phyloP scores from a whole-genome alignment of 192 early-diverging fungal genomes.

The Geranomyces variabilis region DNA sequence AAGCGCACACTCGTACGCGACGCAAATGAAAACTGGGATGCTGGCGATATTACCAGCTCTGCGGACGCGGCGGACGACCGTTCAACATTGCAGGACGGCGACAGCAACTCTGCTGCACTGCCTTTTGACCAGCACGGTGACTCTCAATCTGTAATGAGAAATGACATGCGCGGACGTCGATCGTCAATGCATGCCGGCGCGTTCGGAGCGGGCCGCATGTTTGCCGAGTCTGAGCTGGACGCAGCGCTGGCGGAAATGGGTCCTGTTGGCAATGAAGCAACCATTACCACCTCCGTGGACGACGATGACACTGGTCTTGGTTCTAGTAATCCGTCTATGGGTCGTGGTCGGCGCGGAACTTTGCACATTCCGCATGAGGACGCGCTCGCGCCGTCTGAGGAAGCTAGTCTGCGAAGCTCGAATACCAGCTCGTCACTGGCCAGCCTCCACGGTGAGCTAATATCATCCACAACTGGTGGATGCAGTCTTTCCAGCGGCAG shows the following conservation, averaged over 20 bases:
- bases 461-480: not conserved
- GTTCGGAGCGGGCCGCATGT: conserved; percentile 28
- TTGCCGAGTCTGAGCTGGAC: conserved; percentile 23
- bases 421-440: not conserved
- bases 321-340: not conserved
- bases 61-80: not conserved
- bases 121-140: not conserved
- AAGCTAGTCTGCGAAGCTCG: not conserved
- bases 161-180: conserved; percentile 22
- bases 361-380: not conserved
- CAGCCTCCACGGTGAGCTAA: not conserved
- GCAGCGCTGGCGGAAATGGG: conserved; percentile 21
- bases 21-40: conserved; percentile 24
- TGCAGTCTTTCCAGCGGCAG: not conserved
- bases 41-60: not conserved
- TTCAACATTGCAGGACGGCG: too few species aligned
- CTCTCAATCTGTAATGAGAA: not conserved
- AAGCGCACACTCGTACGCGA: conserved; percentile 19
- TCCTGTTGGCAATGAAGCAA: not conserved
- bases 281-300: not conserved
- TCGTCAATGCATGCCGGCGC: conserved; percentile 22
- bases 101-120: too few species aligned
- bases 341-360: not conserved
- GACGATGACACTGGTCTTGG: not conserved
- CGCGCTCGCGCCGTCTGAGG: not conserved